These are phyloP conservation scores for Paxillus involutus DNA, from an alignment of 768 basidiomycete genomes.

Conservation along the genomic window DNA sequence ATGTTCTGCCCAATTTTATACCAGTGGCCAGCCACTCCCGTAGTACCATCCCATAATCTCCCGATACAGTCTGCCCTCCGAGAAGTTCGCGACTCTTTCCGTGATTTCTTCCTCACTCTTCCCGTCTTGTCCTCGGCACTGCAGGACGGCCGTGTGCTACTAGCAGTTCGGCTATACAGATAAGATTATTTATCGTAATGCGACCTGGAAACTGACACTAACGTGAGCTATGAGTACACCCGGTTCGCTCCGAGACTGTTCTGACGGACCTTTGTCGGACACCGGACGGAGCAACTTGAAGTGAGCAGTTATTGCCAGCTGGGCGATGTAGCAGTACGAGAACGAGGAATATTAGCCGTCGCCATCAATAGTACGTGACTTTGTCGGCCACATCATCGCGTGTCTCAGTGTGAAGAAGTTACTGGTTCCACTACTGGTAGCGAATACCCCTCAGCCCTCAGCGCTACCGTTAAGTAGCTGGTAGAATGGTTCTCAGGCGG, in stretches of 20 bases:
- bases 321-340: not conserved
- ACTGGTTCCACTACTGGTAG: no score
- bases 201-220: not conserved
- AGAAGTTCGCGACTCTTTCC: conserved; percentile 17
- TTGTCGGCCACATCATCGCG: no score
- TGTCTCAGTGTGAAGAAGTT: no score
- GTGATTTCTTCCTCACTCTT: not conserved
- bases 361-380: no score
- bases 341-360: not conserved
- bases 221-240: not conserved
- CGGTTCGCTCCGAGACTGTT: conserved; percentile 19
- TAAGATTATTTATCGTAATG: not conserved
- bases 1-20: conserved; percentile 24
- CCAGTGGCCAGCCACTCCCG: conserved; percentile 18
- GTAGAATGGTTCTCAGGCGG: no score
- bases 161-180: not conserved
- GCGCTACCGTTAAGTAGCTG: no score
- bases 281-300: not conserved
- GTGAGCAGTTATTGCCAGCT: no score
- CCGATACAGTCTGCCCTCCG: conserved; percentile 14
- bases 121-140: not conserved
- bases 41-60: conserved; percentile 31
- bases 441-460: no score
- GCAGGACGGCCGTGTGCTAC: no score
- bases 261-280: not conserved